Conservation (phyloP, 345 rosid genomes). For the Arabidopsis arenosa region DNA sequence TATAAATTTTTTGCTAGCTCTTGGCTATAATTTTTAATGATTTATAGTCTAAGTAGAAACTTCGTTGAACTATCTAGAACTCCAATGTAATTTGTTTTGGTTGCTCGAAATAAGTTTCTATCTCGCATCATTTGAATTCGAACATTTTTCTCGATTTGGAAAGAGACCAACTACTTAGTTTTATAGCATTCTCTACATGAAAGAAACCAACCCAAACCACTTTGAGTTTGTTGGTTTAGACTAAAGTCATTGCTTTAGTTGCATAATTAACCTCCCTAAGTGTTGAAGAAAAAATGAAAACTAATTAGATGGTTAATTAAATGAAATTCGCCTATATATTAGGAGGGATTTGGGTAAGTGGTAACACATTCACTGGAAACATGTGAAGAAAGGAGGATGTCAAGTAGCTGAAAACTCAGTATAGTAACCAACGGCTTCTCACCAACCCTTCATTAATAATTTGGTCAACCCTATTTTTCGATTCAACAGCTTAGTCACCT, state of each 20-base stretch:
- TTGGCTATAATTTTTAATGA: no score
- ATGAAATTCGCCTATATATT: neutral
- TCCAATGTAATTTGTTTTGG: no score
- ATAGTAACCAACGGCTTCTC: constrained; percentile 39
- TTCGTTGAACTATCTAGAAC: no score
- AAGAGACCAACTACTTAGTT: no score
- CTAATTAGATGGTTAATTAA: neutral
- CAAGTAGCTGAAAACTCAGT: constrained; percentile 37
- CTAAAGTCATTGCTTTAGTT: neutral
- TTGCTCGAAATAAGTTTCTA: no score
- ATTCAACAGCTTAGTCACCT: constrained; percentile 23
- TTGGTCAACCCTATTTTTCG: constrained; percentile 1
- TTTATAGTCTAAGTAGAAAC: no score
- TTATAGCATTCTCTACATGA: neutral
- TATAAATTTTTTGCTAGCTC: no score
- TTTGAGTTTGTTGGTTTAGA: neutral
- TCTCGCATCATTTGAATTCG: no score
- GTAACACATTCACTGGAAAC: constrained; percentile 37
- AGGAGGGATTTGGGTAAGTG: constrained; percentile 41
- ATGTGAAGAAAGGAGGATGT: constrained; percentile 41
- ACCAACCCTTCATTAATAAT: constrained; percentile 43
- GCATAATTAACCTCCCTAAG: neutral
- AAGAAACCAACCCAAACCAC: neutral
- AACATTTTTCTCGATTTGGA: no score
- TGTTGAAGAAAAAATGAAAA: neutral